phyloP scores from a whole-genome alignment of 108 stramenopile species.

The Mayamaea pseudoterrestris region DNA sequence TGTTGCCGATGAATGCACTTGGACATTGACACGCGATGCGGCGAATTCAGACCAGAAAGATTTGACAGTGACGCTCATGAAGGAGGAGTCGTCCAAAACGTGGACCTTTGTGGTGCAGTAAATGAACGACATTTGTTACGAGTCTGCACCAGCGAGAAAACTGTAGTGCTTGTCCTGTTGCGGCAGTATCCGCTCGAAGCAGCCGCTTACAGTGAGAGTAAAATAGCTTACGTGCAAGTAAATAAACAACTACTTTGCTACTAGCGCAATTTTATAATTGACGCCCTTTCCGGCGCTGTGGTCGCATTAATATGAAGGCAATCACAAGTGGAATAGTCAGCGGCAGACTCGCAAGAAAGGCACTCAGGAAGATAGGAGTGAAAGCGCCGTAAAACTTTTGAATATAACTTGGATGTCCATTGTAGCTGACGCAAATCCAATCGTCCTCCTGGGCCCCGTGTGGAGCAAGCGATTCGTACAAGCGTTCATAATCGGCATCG shows the following conservation, averaged over 20 bases:
- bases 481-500: background rate
- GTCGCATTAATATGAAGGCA: too few relatives aligned
- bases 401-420: conserved; percentile 8
- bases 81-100: conserved; percentile 15
- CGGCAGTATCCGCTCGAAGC: too few relatives aligned
- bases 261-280: too few relatives aligned
- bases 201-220: too few relatives aligned
- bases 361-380: background rate
- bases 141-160: too few relatives aligned
- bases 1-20: conserved; percentile 47
- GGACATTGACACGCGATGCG: conserved; percentile 41
- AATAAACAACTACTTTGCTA: too few relatives aligned
- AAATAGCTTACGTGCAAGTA: too few relatives aligned
- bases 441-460: conserved; percentile 5
- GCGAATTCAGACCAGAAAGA: conserved; percentile 34
- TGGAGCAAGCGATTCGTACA: background rate
- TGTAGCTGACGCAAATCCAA: conserved; percentile 20
- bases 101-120: conserved; percentile 3
- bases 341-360: background rate
- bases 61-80: conserved; percentile 41
- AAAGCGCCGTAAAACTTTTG: conserved; percentile 1
- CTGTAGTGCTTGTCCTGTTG: too few relatives aligned
- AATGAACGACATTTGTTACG: too few relatives aligned
- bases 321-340: background rate
- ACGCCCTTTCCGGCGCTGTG: too few relatives aligned